A percentile compares a stretch with the other conserved stretches of the same genome.
These are phyloP conservation scores for Clarireedia paspali DNA, from an alignment of 2,329 filamentous ascomycete species.

Conservation along the genomic window DNA sequence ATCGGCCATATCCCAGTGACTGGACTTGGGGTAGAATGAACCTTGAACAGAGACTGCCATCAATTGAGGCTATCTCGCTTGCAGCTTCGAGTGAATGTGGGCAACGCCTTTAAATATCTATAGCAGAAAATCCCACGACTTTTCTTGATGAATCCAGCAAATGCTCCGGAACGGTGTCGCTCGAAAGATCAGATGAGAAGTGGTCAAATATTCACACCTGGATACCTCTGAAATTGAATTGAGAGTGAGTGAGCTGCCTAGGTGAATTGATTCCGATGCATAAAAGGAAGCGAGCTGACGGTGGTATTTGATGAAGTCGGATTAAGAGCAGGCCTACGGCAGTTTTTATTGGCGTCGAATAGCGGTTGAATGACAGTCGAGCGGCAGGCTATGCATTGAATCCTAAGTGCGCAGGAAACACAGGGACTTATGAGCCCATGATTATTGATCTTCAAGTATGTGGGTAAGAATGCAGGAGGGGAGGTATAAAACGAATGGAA, in stretches of 20 bases:
- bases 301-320: background rate
- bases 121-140: background rate
- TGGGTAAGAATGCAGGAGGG: conserved; percentile 11
- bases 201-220: conserved; percentile 5
- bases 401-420: conserved; percentile 10
- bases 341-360: conserved; percentile 9
- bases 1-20: conserved; percentile 27
- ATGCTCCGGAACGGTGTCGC: background rate
- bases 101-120: background rate
- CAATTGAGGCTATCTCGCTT: conserved; percentile 20
- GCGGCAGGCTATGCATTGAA: conserved; percentile 5
- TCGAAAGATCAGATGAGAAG: background rate
- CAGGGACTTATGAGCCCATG: conserved; percentile 14
- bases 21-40: conserved; percentile 24
- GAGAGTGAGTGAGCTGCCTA: background rate
- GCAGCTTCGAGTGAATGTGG: conserved; percentile 10
- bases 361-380: background rate
- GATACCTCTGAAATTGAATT: conserved; percentile 1
- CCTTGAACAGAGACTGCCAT: conserved; percentile 29
- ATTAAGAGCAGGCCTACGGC: conserved; percentile 1
- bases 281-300: conserved; percentile 5
- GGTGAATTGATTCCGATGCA: conserved; percentile 1
- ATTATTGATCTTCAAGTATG: conserved; percentile 19
- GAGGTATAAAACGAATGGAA: conserved; percentile 14
- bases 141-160: background rate